Evolutionary conservation across 2,329 filamentous ascomycete genomes (phyloP), one percentile per base, ranked within the genome.

Genomic region (Hansfordia pulvinata): DNA sequence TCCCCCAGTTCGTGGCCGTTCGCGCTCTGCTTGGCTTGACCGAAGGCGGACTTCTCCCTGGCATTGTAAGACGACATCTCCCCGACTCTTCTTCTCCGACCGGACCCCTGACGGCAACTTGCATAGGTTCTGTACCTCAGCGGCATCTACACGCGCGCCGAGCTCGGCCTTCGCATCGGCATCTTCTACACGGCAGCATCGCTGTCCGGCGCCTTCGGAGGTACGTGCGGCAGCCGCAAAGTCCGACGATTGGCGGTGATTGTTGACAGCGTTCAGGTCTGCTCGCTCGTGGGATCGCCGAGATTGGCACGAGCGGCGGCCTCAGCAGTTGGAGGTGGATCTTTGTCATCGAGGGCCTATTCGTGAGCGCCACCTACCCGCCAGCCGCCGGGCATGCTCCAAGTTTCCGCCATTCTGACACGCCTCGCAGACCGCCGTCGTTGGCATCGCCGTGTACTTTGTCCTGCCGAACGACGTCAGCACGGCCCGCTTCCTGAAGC

Each of bases 181-280:
- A 52, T 79, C 5, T 78, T 80, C 40, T 80, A 77, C 42, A 76
- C 71, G 1, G 70, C 72, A 2, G 71, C 73, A 0, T 75, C 71
- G 2, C 48, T 79, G 5, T 74, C 69, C 0, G 71, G 72, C 3
- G 71, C 71, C 2, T 77, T 76, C 41, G 70, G 70, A 16, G 72
- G 64, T 50, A 39, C 19, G 43, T 34, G 3, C n/a, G n/a, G n/a
- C n/a, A n/a, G n/a, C n/a, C n/a, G n/a, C n/a, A n/a, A n/a, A n/a
- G n/a, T n/a, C n/a, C n/a, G n/a, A n/a, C 6, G 15, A 20, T 20
- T 19, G 19, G 29, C n/a, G 11, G 10, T 6, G 11, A 27, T 11
- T 15, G 3, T 22, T 19, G 25, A 23, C 17, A 9, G 29, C 25
- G 3, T n/a, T 30, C 32, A 47, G 59, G 68, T 5, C 55, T 78